Conservation (phyloP, 2,329 filamentous ascomycete genomes). For the Botryotinia globosa region DNA sequence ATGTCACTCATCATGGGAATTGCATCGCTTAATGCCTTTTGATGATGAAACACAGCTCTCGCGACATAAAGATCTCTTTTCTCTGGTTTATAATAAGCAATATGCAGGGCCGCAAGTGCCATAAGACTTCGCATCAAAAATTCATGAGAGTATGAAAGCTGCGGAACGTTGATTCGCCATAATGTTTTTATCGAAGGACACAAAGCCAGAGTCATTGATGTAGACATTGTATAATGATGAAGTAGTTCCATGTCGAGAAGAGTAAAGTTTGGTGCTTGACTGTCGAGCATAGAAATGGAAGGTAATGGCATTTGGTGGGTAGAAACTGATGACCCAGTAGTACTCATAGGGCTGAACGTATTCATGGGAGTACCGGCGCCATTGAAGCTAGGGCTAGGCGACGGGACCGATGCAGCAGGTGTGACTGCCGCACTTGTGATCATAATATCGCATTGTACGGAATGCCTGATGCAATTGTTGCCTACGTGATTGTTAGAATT, state of each 20-base stretch:
- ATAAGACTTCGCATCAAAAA: conserved; percentile 51
- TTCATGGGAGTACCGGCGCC: not conserved
- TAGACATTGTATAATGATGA: conserved; percentile 51
- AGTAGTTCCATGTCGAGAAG: conserved; percentile 51
- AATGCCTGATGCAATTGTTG: conserved; percentile 43
- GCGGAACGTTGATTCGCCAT: conserved; percentile 47
- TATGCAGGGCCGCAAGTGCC: conserved; percentile 49
- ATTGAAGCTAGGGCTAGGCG: not conserved
- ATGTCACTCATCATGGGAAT: conserved; percentile 39
- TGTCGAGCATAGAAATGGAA: not conserved
- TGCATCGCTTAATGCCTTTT: conserved; percentile 36
- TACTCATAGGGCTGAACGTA: conserved; percentile 14
- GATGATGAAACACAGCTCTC: conserved; percentile 42
- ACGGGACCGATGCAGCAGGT: not conserved
- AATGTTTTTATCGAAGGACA: conserved; percentile 45
- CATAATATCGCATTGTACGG: conserved; percentile 40
- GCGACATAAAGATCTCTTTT: conserved; percentile 42
- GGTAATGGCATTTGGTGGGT: conserved; percentile 8
- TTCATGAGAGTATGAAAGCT: conserved; percentile 46
- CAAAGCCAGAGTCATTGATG: conserved; percentile 47
- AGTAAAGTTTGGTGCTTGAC: not conserved
- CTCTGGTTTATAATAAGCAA: conserved; percentile 44
- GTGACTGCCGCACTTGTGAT: not conserved
- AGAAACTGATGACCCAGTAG: not conserved
- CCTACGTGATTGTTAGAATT: not conserved